Percentiles rank a stretch among this genome's conserved stretches.
Evolutionary conservation across 2,329 filamentous ascomycete species (phyloP).

Genomic region (Trichoderma harzianum): DNA sequence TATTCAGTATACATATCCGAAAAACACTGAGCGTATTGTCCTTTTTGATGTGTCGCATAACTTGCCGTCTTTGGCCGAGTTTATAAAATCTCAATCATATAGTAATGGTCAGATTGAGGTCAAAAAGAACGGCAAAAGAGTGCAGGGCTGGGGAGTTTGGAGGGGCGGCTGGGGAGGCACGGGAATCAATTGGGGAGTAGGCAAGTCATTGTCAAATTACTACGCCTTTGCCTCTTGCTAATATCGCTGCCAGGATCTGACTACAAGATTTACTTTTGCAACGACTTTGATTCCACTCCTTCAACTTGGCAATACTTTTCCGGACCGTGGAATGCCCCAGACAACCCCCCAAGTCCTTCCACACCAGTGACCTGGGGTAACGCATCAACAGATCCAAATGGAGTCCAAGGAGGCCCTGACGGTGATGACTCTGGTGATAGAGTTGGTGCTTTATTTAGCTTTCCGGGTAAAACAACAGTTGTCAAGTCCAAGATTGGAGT

Average conservation of each 20-base stretch:
- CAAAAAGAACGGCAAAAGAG: slow-evolving; percentile 37
- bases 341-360: slow-evolving; percentile 28
- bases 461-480: slow-evolving; percentile 32
- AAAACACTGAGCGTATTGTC: slow-evolving; percentile 37
- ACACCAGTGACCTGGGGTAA: slow-evolving; percentile 42
- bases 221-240: background rate
- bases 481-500: slow-evolving; percentile 50
- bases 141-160: slow-evolving; percentile 46
- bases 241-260: slow-evolving; percentile 2
- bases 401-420: slow-evolving; percentile 47
- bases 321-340: slow-evolving; percentile 22
- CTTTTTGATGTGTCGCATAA: slow-evolving; percentile 49
- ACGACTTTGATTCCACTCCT: slow-evolving; percentile 22
- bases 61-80: slow-evolving; percentile 38
- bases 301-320: slow-evolving; percentile 36
- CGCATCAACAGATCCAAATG: slow-evolving; percentile 49
- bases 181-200: slow-evolving; percentile 15
- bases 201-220: background rate
- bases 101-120: slow-evolving; percentile 39
- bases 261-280: slow-evolving; percentile 22
- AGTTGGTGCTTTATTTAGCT: slow-evolving; percentile 50
- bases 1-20: slow-evolving; percentile 50
- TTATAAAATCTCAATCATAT: slow-evolving; percentile 38
- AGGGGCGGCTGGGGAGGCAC: slow-evolving; percentile 16
- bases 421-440: slow-evolving; percentile 51